Evolutionary conservation across 371 early-diverging fungal genomes (phyloP).

Genomic region (Mucor indicus): DNA sequence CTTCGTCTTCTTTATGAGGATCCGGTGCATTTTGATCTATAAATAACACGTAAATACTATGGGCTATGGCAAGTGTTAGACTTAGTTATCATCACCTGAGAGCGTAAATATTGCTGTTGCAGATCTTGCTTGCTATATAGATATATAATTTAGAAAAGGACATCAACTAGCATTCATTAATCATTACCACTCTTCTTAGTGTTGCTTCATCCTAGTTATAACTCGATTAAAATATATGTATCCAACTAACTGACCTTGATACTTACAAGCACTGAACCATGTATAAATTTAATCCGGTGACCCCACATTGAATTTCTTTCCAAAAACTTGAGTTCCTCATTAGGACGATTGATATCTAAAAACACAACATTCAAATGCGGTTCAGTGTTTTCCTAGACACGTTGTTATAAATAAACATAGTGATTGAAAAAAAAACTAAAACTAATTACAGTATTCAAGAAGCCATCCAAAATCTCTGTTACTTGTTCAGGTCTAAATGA

Average conservation of each 20-base stretch:
- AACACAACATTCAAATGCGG: constrained; percentile 53
- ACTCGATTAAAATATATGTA: neutral
- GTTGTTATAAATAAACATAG: too few relatives aligned
- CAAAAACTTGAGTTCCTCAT: constrained; percentile 45
- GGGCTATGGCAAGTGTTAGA: neutral
- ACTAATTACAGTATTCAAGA: constrained; percentile 52
- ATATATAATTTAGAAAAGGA: constrained; percentile 11
- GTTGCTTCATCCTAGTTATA: constrained; percentile 36
- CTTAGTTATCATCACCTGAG: constrained; percentile 37
- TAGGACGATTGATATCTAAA: constrained; percentile 48
- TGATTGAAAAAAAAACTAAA: neutral
- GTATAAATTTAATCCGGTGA: constrained; percentile 35
- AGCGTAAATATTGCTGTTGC: constrained; percentile 52
- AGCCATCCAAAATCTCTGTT: constrained; percentile 56
- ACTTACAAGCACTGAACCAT: constrained; percentile 46
- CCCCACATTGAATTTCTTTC: constrained; percentile 43
- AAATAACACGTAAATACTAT: too few relatives aligned
- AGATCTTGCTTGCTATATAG: constrained; percentile 31
- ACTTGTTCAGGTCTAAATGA: constrained; percentile 52
- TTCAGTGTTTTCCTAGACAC: constrained; percentile 41
- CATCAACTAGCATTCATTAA: too few relatives aligned
- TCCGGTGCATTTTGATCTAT: constrained; percentile 43
- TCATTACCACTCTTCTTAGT: constrained; percentile 39
- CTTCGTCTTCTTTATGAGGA: constrained; percentile 52
- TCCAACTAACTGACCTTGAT: neutral